phyloP scores from a whole-genome alignment of 164 flowering plant genomes.

The Vitis cinerea region DNA sequence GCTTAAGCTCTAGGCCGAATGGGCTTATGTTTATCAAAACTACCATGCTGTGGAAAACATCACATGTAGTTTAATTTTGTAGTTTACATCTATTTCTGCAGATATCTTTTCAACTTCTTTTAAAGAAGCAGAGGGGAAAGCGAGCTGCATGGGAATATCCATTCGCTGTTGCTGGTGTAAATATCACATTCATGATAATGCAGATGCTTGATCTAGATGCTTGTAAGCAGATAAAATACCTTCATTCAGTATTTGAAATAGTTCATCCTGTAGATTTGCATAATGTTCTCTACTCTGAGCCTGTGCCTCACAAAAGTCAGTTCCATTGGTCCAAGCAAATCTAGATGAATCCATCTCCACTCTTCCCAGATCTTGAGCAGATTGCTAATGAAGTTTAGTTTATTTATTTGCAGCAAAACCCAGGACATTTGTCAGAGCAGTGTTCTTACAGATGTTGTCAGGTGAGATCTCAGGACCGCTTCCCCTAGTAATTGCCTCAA shows the following conservation, averaged over 20 bases:
- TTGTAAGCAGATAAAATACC: conserved; percentile 32
- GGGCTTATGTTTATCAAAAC: too few relatives aligned
- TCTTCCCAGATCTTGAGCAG: background rate
- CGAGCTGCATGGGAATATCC: conserved; percentile 92
- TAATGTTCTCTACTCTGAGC: too few relatives aligned
- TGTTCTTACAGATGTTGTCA: conserved; percentile 75
- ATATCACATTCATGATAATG: conserved; percentile 91
- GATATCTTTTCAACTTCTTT: conserved; percentile 70
- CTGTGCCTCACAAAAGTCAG: too few relatives aligned
- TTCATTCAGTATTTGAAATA: background rate
- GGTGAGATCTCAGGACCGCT: conserved; percentile 35
- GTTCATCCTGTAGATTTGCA: background rate
- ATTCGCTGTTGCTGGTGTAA: conserved; percentile 93
- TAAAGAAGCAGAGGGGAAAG: conserved; percentile 76
- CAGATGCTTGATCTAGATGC: conserved; percentile 89
- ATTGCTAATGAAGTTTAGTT: conserved; percentile 11
- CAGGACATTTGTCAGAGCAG: conserved; percentile 60
- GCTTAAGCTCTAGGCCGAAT: too few relatives aligned
- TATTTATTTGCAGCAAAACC: conserved; percentile 61
- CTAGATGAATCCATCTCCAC: too few relatives aligned
- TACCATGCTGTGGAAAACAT: too few relatives aligned
- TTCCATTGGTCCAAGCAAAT: too few relatives aligned
- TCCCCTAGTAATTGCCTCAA: too few relatives aligned
- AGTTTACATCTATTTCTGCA: conserved; percentile 21
- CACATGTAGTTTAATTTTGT: background rate